Percentiles rank a stretch among this genome's conserved stretches.
Evolutionary conservation across 2,329 filamentous ascomycete species (phyloP).

Genomic region (Ophidiomyces ophidiicola): DNA sequence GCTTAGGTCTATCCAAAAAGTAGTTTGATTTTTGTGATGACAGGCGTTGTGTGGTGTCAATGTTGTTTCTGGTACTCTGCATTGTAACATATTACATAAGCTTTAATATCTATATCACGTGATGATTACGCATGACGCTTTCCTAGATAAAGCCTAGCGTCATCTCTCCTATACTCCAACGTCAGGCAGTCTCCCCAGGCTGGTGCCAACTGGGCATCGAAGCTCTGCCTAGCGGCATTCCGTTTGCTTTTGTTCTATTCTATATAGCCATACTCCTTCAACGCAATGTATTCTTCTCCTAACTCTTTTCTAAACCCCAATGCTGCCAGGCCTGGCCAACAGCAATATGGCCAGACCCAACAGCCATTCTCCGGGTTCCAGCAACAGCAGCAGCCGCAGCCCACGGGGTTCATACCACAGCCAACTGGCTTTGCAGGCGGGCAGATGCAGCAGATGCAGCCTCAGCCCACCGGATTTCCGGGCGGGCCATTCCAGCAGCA

Average conservation of each 20-base stretch:
- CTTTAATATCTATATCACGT: no score
- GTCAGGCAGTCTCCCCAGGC: no score
- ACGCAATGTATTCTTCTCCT: conserved; percentile 66
- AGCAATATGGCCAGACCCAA: conserved; percentile 43
- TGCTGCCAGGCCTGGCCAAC: conserved; percentile 54
- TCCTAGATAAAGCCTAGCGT: no score
- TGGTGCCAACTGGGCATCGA: no score
- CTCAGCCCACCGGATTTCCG: conserved; percentile 40
- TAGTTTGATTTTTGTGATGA: neutral
- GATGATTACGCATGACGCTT: no score
- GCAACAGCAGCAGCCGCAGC: conserved; percentile 46
- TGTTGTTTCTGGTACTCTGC: conserved; percentile 1
- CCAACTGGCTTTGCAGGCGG: conserved; percentile 51
- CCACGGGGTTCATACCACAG: conserved; percentile 47
- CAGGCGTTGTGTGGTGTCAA: neutral
- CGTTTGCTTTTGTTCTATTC: conserved; percentile 17
- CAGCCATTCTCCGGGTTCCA: conserved; percentile 34
- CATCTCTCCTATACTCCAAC: no score
- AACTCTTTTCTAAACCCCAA: conserved; percentile 72
- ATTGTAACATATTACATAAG: no score
- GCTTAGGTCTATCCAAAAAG: conserved; percentile 4
- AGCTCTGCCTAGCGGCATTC: conserved; percentile 12
- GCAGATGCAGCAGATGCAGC: conserved; percentile 35
- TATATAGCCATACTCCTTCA: conserved; percentile 17
- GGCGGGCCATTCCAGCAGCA: conserved; percentile 20